phyloP scores from a whole-genome alignment of 768 basidiomycete genomes.

The Rhizopogon rudus region DNA sequence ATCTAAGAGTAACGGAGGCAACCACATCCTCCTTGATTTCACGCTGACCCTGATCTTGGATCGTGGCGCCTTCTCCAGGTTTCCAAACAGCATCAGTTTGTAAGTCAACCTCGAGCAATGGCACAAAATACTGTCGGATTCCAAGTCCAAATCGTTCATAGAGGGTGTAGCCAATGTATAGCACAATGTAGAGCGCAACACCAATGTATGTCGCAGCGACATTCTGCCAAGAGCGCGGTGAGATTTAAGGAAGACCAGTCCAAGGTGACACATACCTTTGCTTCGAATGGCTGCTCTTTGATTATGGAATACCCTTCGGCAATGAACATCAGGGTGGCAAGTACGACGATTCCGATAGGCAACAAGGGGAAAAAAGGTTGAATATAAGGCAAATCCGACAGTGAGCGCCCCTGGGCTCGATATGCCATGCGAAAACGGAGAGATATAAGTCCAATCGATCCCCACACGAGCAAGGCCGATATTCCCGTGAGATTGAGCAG shows the following conservation, averaged over 20 bases:
- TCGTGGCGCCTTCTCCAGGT: conserved; percentile 34
- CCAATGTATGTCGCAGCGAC: conserved; percentile 54
- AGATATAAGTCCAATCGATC: conserved; percentile 48
- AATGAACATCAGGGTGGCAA: conserved; percentile 47
- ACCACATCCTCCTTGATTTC: conserved; percentile 5
- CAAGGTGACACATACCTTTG: conserved; percentile 27
- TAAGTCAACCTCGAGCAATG: conserved; percentile 40
- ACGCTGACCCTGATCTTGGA: conserved; percentile 29
- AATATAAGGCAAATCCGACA: conserved; percentile 52
- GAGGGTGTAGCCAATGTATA: conserved; percentile 40
- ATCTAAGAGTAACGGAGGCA: background rate
- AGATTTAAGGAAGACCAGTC: background rate
- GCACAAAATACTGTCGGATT: conserved; percentile 34
- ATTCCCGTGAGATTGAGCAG: conserved; percentile 62
- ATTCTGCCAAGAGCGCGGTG: conserved; percentile 29
- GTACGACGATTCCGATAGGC: conserved; percentile 43
- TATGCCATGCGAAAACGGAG: conserved; percentile 64
- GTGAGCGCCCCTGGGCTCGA: conserved; percentile 42
- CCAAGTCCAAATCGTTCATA: conserved; percentile 33
- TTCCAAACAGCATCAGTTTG: conserved; percentile 52
- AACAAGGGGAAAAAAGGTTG: conserved; percentile 54
- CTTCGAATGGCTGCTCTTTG: conserved; percentile 37
- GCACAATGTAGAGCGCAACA: conserved; percentile 38
- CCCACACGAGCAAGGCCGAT: conserved; percentile 65
- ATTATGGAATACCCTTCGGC: conserved; percentile 52